Evolutionary conservation across 1,284 basidiomycete genomes (phyloP), one percentile per base, ranked within the genome.

Genomic region (Tylopilus sp.): DNA sequence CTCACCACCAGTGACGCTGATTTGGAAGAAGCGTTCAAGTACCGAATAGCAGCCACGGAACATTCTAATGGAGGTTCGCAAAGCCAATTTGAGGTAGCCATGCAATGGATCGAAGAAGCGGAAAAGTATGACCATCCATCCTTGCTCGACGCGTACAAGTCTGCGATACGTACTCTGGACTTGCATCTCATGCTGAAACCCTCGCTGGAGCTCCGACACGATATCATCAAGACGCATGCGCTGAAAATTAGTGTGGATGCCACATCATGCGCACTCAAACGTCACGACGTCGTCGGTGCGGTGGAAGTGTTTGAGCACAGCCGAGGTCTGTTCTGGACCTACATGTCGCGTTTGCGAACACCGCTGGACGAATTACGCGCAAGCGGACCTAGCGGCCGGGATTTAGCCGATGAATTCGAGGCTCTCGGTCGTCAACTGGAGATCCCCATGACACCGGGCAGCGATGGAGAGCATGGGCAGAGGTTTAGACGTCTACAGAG

Each of bases 241-340:
- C 23, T 47, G 26, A 52, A 52, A 6, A 36, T 59, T 11, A 59
- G 55, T 33, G 56, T 44, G 12, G 53, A 60, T 37, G 58, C 59
- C 4, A 55, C 59, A 2, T 60, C 59, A 10, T 59, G 57, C 30
- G 54, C 58, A 6, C 38, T 61, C 10, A 50, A 54, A 34, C 15
- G n/a, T 2, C 23, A 47, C 0, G 52, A 60, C 13, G 28, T 53
- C 6, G 29, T 51, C 4, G 47, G 44, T 13, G 58, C 55, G 2
- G 58, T 60, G 21, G 58, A 61, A 44, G 25, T 60, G 19, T 57
- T 55, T 8, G 58, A 59, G 40, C 58, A 57, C 16, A 59, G 57
- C 36, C 49, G 50, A 12, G 50, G 57, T 12, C 28, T 59, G 16
- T 53, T 59, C 41, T 59, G 59, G 58, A 43, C 42, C 2, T 52